These are phyloP conservation scores for Linum trigynum DNA, from an alignment of 345 rosid genomes.

Conservation along the genomic window DNA sequence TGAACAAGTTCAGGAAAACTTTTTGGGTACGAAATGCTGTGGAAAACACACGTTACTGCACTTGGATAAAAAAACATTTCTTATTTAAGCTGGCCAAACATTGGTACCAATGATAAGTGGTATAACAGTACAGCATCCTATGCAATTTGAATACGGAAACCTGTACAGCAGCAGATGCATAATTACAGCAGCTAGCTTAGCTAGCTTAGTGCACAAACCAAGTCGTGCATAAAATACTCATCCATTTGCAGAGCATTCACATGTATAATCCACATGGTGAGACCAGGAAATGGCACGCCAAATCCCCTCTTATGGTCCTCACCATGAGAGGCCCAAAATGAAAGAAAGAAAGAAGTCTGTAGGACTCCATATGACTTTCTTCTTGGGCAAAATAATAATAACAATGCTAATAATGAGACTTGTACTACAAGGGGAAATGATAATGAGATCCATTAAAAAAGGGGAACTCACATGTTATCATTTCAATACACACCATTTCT, in stretches of 20 bases:
- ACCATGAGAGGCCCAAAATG: no score
- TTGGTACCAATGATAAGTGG: neutral
- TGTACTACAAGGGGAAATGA: neutral
- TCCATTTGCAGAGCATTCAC: neutral
- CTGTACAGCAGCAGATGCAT: neutral
- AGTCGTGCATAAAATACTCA: neutral
- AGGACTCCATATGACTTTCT: no score
- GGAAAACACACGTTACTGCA: neutral
- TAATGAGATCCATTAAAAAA: neutral
- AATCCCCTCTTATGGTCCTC: neutral
- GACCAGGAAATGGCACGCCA: neutral
- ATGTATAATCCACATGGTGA: neutral
- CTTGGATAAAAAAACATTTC: no score
- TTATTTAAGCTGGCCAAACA: neutral
- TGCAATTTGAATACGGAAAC: neutral
- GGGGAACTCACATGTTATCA: constrained; percentile 2
- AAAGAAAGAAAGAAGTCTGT: no score
- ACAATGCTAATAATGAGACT: neutral
- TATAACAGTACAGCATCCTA: neutral
- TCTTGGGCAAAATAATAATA: no score
- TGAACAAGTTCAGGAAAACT: no score
- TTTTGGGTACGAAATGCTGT: neutral
- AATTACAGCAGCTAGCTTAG: neutral
- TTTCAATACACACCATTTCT: neutral
- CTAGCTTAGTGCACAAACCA: neutral